These are phyloP conservation scores for Epichloe gansuensis DNA, from an alignment of 2,329 filamentous ascomycete genomes.

Conservation along the genomic window DNA sequence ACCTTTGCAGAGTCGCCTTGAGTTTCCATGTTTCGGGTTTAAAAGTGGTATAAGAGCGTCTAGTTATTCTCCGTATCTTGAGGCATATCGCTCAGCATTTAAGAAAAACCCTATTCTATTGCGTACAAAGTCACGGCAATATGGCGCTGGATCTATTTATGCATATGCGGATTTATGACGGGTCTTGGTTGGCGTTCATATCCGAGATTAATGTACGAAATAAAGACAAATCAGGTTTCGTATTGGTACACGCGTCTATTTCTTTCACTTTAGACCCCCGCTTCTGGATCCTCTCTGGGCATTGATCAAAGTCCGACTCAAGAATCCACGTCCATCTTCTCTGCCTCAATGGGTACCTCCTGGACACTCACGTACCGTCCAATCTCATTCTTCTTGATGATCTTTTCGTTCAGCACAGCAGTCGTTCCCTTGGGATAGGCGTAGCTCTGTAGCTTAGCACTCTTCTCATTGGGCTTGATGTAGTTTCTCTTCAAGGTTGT, in stretches of 20 bases:
- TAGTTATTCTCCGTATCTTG: no score
- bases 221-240: neutral
- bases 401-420: slow-evolving; percentile 87
- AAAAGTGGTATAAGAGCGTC: no score
- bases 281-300: neutral
- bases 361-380: slow-evolving; percentile 88
- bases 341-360: slow-evolving; percentile 61
- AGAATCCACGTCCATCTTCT: slow-evolving; percentile 58
- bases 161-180: no score
- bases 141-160: no score
- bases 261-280: neutral
- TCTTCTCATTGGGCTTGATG: slow-evolving; percentile 84
- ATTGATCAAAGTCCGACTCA: slow-evolving; percentile 16
- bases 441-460: slow-evolving; percentile 87
- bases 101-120: no score
- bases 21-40: no score
- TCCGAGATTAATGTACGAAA: neutral
- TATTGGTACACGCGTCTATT: slow-evolving; percentile 5
- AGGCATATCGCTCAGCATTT: no score
- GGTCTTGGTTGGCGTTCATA: neutral
- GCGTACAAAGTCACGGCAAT: no score
- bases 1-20: neutral
- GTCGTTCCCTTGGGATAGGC: slow-evolving; percentile 86
- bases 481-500: slow-evolving; percentile 87
- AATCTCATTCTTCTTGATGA: slow-evolving; percentile 88